Evolutionary conservation across 1,284 basidiomycete species (phyloP), one percentile per base, ranked within the genome.

Genomic region (Fomes fomentarius): DNA sequence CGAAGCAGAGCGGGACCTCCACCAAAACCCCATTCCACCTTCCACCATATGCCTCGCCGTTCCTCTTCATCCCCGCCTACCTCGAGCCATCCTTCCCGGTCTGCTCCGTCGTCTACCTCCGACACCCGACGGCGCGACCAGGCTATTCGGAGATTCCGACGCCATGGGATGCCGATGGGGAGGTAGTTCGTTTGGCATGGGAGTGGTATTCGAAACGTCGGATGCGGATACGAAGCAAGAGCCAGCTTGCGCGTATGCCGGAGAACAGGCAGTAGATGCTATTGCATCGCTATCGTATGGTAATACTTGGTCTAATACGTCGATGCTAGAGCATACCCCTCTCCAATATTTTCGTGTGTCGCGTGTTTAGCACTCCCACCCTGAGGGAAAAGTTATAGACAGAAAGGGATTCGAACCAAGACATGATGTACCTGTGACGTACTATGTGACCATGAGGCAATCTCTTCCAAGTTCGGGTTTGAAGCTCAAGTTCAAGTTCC

Each of bases 41-140:
- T 11, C 97, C 97, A 0, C 77, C 83, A 30, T 98, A 88, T 66
- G 93, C 95, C 9, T 84, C 93, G 0, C 94, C 97, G 0, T 93
- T 91, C 80, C 80, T 99, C 46, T 99, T 98, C 78, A 83, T 99
- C 61, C 97, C 97, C 0, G 90, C 96, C 0, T 98, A 98, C 73
- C 85, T 98, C 52, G 94, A 98, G 67, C 85, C 91, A 2, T 93
- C 87, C 49, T 99, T 93, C 79, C 72, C 83, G 45, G 95, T 95
- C 10, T 99, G 97, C 74, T 95, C 96, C 5, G 89, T 89, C 17
- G 80, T 99, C 54, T 98, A 98, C 71, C 84, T 98, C 30, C 93
- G 96, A 42, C 94, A 98, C 69, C 97, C 97, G 1, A 98, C 95
- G 0, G 94, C 96, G 0, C 86, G 94, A 24, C 91, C 94, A 1